Evolutionary conservation across 2,329 filamentous ascomycete species (phyloP).

Genomic region (Lachnellula hyalina): DNA sequence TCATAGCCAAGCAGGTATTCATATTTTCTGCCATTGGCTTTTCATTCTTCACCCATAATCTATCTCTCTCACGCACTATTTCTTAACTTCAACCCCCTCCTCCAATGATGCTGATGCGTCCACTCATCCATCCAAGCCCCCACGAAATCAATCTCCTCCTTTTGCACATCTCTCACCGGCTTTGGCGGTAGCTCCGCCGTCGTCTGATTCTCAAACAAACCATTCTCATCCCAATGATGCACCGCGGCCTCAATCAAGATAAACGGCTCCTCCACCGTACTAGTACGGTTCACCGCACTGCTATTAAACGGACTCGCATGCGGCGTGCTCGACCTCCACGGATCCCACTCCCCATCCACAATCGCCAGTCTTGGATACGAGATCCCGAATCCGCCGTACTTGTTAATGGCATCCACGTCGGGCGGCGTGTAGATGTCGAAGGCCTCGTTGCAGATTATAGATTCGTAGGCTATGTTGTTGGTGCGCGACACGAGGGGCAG

Average conservation of each 20-base stretch:
- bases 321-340: conserved; percentile 71
- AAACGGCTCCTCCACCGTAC: conserved; percentile 62
- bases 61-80: too few species aligned
- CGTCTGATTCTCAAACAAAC: conserved; percentile 59
- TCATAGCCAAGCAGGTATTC: too few species aligned
- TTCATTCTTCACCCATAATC: too few species aligned
- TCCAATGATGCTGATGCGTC: conserved; percentile 17
- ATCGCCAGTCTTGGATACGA: conserved; percentile 68
- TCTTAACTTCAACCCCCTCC: not conserved
- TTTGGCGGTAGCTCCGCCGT: conserved; percentile 48
- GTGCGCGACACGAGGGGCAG: conserved; percentile 68
- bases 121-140: conserved; percentile 63
- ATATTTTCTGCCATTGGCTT: too few species aligned
- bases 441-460: conserved; percentile 56
- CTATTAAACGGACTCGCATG: conserved; percentile 48
- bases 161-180: conserved; percentile 54
- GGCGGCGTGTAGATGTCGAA: conserved; percentile 66
- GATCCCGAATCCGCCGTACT: conserved; percentile 68
- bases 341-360: conserved; percentile 72
- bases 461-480: conserved; percentile 58
- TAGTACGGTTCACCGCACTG: conserved; percentile 50
- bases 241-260: conserved; percentile 69
- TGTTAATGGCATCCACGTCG: conserved; percentile 64
- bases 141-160: conserved; percentile 55
- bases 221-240: conserved; percentile 78